phyloP scores from a whole-genome alignment of 164 flowering plant genomes.

The Amborella trichopoda region DNA sequence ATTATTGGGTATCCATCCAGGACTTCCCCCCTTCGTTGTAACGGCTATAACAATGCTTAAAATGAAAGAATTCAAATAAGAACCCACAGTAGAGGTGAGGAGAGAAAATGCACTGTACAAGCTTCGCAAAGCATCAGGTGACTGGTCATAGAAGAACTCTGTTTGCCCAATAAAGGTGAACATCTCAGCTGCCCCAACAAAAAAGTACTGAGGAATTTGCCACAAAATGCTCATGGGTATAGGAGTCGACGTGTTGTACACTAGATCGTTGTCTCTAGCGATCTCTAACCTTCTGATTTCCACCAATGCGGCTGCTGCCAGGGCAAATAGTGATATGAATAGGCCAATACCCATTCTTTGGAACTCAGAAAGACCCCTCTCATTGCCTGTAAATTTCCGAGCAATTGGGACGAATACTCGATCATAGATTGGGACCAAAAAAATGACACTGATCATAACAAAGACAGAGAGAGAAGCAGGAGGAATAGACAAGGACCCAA shows the following conservation, averaged over 20 bases:
- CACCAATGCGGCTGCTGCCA: slow-evolving; percentile 69
- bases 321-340: slow-evolving; percentile 52
- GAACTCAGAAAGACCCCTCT: slow-evolving; percentile 69
- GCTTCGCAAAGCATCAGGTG: slow-evolving; percentile 78
- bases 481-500: slow-evolving; percentile 74
- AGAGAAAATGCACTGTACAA: slow-evolving; percentile 51
- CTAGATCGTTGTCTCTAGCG: slow-evolving; percentile 39
- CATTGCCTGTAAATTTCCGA: slow-evolving; percentile 59
- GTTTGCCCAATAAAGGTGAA: slow-evolving; percentile 60
- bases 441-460: slow-evolving; percentile 62
- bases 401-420: slow-evolving; percentile 57
- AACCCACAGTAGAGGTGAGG: slow-evolving; percentile 44
- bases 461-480: slow-evolving; percentile 81
- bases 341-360: slow-evolving; percentile 91
- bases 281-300: slow-evolving; percentile 51
- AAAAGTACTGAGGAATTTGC: slow-evolving; percentile 76
- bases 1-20: slow-evolving; percentile 68
- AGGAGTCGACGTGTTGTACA: slow-evolving; percentile 14
- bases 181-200: slow-evolving; percentile 58
- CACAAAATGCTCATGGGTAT: slow-evolving; percentile 57
- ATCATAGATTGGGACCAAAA: slow-evolving; percentile 87
- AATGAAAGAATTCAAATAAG: slow-evolving; percentile 55
- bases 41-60: slow-evolving; percentile 37
- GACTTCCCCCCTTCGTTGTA: slow-evolving; percentile 38
- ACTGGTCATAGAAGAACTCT: slow-evolving; percentile 74